Evolutionary conservation across 768 basidiomycete genomes (phyloP), one percentile per base, ranked within the genome.

Genomic region (Macrocybe gigantea): DNA sequence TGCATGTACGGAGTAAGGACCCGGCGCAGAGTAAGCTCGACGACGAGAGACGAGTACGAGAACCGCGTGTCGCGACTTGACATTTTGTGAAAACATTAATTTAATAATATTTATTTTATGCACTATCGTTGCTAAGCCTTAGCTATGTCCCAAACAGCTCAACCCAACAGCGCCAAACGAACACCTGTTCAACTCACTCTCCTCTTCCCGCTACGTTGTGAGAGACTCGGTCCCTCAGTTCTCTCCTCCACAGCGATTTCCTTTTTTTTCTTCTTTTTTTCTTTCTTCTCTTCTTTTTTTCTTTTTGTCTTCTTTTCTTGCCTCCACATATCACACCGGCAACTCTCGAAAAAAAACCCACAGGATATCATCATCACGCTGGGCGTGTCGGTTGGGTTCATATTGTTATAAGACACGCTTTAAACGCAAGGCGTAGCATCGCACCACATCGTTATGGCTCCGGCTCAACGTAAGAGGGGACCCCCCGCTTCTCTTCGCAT

Each of bases 401-500:
- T 46, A 34, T 31, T 5, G 15, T 35, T 50, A 49, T 36, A 22
- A 22, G 45, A 49, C 58, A 52, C 60, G 52, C 54, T 49, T 35
- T 42, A 50, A 47, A 54, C 57, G 55, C 59, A 57, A 54, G 60
- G 50, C 53, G 48, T 52, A 45, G 53, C 34, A 49, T 50, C 55
- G 53, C 60, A 56, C 53, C 46, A 14, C 29, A 36, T 48, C 53
- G 53, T 60, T 56, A 64, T 64, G 62, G 49, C 56, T 50, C 54
- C 60, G 52, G 64, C 71, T 65, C 67, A 68, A 56, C 71, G 72
- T 69, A 77, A 65, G 62, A 75, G 70, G 63, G 75, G 74, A 48
- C 72, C 78, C 22, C 74, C 78, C 62, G 63, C 77, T 57, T 66
- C 72, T 56, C 78, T 83, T 59, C 79, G 75, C 67, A 80, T 84